Conservation (phyloP, 2,329 filamentous ascomycete species). For the Akanthomyces uredinophilus region DNA sequence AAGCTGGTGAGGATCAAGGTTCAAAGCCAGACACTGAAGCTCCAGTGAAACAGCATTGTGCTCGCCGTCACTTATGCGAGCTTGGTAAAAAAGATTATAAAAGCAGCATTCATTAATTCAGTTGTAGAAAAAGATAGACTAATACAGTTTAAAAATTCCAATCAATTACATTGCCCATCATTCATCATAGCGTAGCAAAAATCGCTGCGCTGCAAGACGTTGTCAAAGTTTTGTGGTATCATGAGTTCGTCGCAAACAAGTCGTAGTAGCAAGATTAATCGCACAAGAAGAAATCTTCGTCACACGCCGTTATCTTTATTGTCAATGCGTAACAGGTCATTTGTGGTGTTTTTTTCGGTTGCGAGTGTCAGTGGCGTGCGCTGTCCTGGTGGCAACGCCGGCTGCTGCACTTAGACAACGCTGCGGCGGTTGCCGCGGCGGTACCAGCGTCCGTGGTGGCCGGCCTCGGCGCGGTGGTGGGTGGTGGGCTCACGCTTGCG, state of each 20-base stretch:
- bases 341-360: background rate
- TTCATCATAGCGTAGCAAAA: background rate
- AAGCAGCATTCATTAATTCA: background rate
- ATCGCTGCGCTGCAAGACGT: background rate
- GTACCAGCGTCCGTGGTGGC: constrained; percentile 24
- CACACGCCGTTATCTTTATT: background rate
- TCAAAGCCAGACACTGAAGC: no score
- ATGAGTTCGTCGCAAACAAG: background rate
- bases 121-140: background rate
- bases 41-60: no score
- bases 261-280: background rate
- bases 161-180: background rate
- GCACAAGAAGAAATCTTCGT: background rate
- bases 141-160: background rate
- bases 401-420: constrained; percentile 30
- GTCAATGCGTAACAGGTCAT: background rate
- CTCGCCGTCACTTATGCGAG: no score
- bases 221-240: constrained; percentile 2
- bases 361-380: background rate
- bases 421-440: constrained; percentile 41
- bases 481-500: constrained; percentile 35
- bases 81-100: background rate
- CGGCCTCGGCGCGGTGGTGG: constrained; percentile 24
- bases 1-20: no score
- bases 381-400: background rate